These are phyloP conservation scores for Wickerhamomyces bovis DNA, from an alignment of 805 yeast genomes.

Conservation along the genomic window DNA sequence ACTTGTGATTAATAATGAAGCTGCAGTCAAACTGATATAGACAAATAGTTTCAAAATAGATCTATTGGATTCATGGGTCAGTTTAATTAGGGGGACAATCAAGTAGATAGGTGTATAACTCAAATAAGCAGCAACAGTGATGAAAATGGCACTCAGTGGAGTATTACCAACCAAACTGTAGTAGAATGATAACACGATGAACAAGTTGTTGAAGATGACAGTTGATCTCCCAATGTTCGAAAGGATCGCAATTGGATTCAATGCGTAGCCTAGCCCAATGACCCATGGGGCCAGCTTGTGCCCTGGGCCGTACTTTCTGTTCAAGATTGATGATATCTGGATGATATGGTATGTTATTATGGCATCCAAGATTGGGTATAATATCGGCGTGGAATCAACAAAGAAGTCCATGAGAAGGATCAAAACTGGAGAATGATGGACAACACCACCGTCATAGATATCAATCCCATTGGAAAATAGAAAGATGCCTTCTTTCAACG, in stretches of 20 bases:
- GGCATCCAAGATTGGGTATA: slow-evolving; percentile 58
- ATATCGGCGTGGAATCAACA: slow-evolving; percentile 22
- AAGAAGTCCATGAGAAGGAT: slow-evolving; percentile 40
- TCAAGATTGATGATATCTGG: slow-evolving; percentile 34
- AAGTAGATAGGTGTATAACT: slow-evolving; percentile 58
- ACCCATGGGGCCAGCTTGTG: slow-evolving; percentile 31
- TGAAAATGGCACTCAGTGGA: slow-evolving; percentile 39
- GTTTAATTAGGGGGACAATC: slow-evolving; percentile 47
- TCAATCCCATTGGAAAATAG: slow-evolving; percentile 49
- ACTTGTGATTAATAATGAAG: slow-evolving; percentile 31
- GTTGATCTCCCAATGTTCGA: slow-evolving; percentile 69
- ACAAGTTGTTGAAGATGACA: slow-evolving; percentile 50
- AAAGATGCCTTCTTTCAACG: slow-evolving; percentile 62
- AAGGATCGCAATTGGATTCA: slow-evolving; percentile 76
- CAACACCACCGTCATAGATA: slow-evolving; percentile 80
- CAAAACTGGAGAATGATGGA: slow-evolving; percentile 79
- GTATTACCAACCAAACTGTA: slow-evolving; percentile 36
- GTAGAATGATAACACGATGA: slow-evolving; percentile 42
- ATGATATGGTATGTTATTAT: slow-evolving; percentile 50
- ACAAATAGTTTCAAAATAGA: slow-evolving; percentile 23
- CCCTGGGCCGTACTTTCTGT: slow-evolving; percentile 7
- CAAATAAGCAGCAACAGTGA: slow-evolving; percentile 61
- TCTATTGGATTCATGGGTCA: slow-evolving; percentile 12
- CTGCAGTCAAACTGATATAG: slow-evolving; percentile 23
- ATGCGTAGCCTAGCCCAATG: slow-evolving; percentile 58